Evolutionary conservation across 1,284 basidiomycete species (phyloP), one percentile per base, ranked within the genome.

Genomic region (Afroboletus lepidellus): DNA sequence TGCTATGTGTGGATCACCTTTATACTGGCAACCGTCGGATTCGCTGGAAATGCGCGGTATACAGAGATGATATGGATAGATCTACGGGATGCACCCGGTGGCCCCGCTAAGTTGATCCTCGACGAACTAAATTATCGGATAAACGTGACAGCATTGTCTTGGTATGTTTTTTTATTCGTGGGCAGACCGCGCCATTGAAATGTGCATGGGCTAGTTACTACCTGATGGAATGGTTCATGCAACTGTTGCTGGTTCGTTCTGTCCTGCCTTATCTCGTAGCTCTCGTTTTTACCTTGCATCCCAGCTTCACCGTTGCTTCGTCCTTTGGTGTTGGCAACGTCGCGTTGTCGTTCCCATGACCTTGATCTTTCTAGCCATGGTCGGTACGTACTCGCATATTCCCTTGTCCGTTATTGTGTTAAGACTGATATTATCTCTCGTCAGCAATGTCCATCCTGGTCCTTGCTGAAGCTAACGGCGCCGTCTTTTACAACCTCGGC

Each of bases 1-100:
- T 2, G 25, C 20, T 68, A 65, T 12, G 48, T 71, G 25, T 46
- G 48, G 27, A 50, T 61, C 38, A 70, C 69, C 0, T 72, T 71
- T 38, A 12, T 54, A 20, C 62, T 72, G n/a, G 65, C 57, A 16
- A 68, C 70, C 0, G 38, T 71, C 11, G 58, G 61, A 8, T 60
- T 69, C n/a, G 65, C 62, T 8, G 63, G 50, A 15, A 70, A 72
- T 44, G 57, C 60, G 3, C 59, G 53, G 44, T 70, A 63, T 46
- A 71, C 62, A 16, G 57, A 72, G 45, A 62, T 70, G 60, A 67
- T 72, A 39, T 71, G 69, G 67, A 67, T 71, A 18, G 60, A 70
- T 41, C 33, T 67, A 29, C 64, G 65, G 2, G 51, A 59, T 20
- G 25, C 55, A 4, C 18, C 59, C 20, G 43, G 67, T 54, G 62